Percentiles rank a stretch among this genome's conserved stretches.
These are phyloP conservation scores for Trapa bicornis DNA, from an alignment of 345 rosid species.

Conservation along the genomic window DNA sequence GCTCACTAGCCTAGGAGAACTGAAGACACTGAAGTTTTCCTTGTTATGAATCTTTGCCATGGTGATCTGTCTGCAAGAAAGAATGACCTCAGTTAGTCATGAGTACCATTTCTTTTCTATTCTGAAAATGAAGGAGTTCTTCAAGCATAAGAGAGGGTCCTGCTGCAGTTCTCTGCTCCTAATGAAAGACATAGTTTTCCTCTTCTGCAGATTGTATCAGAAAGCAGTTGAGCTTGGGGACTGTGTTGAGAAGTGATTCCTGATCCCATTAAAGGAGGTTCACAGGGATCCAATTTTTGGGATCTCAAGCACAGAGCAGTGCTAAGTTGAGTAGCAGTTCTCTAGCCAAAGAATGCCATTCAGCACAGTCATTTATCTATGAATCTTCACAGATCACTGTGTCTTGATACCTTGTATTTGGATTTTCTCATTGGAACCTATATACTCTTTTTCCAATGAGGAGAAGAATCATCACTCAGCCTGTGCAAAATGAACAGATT, in stretches of 20 bases:
- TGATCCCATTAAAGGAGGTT: neutral
- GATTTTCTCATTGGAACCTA: neutral
- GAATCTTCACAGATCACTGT: neutral
- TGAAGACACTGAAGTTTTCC: neutral
- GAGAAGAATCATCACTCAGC: no score
- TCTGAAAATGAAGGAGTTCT: neutral
- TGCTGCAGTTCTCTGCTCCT: neutral
- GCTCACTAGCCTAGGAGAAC: neutral
- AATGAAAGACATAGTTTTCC: neutral
- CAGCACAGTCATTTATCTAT: neutral
- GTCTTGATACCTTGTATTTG: neutral
- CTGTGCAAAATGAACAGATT: neutral
- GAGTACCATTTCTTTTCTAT: no score
- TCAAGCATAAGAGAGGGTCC: neutral
- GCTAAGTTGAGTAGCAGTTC: neutral
- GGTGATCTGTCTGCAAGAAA: neutral
- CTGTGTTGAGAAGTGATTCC: neutral
- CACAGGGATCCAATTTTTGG: neutral
- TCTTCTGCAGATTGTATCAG: constrained; percentile 1
- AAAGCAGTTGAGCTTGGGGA: neutral
- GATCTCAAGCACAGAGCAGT: neutral
- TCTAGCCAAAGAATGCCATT: neutral
- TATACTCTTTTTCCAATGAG: no score
- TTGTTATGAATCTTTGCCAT: neutral
- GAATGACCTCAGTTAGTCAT: neutral